Base-by-base conservation (phyloP, 768 basidiomycete genomes). In the Rhodotorula graminis region DNA sequence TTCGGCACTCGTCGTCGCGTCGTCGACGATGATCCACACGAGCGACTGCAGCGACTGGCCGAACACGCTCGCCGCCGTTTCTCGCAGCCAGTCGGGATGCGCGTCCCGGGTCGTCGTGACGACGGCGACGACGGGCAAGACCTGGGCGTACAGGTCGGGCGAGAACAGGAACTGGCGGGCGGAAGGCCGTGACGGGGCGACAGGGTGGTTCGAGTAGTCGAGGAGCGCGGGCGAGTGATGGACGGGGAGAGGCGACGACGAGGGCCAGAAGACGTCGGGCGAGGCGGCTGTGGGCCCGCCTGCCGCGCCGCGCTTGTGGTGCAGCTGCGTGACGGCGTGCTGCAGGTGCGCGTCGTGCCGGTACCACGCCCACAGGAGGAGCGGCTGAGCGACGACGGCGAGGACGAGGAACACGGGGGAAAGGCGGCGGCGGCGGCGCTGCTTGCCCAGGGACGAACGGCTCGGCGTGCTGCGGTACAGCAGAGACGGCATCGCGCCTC, bases 1-100 rank as follows among this genome's bases (percentile, higher is more conserved):
- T 23, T 61, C 69, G 2, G 63, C 59, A n/a, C 44, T n/a, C 27
- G 58, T 60, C 50, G 63, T 49, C 63, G 70, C 71, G 50, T 76
- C 75, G 71, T 76, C 69, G 42, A 76, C 69, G 55, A 76, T 73
- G 56, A 76, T 46, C 75, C 75, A 76, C 21, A 65, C 68, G 40
- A 69, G 63, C 58, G 66, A 67, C 52, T 70, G 71, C 6, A 76
- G 68, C 25, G 60, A 64, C 42, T 76, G 75, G 10, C 61, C 63
- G 50, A 64, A 68, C 11, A 76, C 61, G 27, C 61, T 67, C 14
- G 61, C 53, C 21, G 62, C 63, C 25, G 75, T 76, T 11, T 65
- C 56, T 44, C 70, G 62, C 64, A 76, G 47, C 47, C 47, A 21
- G 47, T 19, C 47, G 47, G 47, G 19, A 3, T 56, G 33, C 11